Evolutionary conservation across 768 basidiomycete genomes (phyloP), one percentile per base, ranked within the genome.

Genomic region (Mycena latifolia): DNA sequence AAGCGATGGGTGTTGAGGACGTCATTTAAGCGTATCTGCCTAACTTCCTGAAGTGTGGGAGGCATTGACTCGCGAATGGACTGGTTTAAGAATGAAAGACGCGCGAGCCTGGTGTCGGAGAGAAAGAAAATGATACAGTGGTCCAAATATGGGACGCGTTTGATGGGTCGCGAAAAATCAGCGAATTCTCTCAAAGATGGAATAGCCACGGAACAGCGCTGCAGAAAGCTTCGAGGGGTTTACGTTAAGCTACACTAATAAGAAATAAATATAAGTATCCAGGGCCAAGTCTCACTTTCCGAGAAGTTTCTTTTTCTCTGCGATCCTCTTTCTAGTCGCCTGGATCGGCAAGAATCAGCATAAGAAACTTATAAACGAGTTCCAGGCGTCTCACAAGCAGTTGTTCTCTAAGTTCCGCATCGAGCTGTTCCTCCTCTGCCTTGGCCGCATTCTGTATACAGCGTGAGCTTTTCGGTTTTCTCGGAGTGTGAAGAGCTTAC

Each of bases 371-470:
- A 6, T 51, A 41, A 0, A n/a, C n/a, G n/a, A n/a, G n/a, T n/a
- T 12, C 18, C 5, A 60, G 9, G 14, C 12, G 24, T 6, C 52
- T 11, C 17, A 48, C 52, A 17, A 31, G 43, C 7, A 62, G 22
- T 33, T 55, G 14, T 12, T 8, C 33, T 37, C 22, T 15, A 29
- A 55, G 41, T 25, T 62, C 53, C 10, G 52, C 53, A 29, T 62
- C 53, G 31, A 62, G 41, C 27, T 47, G 18, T 22, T 62, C 33
- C 61, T 62, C 61, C 24, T 62, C 45, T 9, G n/a, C 43, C 22
- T 43, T 35, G 18, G 53, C 53, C 20, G 61, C 53, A 37, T 25
- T 39, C 52, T 55, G 27, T 18, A 3, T 15, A 14, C 0, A 27
- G 41, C n/a, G 33, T 60, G 45, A 57, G 56, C 24, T 18, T 33